These are phyloP conservation scores for Bassia scoparia DNA, from an alignment of 148 eudicot species.

Conservation along the genomic window DNA sequence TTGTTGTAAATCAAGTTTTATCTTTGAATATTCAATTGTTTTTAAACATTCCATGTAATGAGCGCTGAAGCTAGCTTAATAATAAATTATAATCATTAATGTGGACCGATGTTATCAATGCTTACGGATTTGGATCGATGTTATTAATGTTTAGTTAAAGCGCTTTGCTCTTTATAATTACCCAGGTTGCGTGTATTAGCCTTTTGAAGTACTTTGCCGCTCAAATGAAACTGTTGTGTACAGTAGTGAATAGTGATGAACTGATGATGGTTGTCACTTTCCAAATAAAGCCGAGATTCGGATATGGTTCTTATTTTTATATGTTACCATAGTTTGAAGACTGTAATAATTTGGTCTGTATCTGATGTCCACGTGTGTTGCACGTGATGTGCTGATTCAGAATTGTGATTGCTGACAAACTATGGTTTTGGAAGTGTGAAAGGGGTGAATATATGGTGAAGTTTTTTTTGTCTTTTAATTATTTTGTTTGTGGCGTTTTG, in stretches of 20 bases:
- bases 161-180: not conserved
- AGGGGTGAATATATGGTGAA: too few relatives aligned
- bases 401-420: not conserved
- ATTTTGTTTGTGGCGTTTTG: too few relatives aligned
- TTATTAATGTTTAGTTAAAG: not conserved
- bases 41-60: too few relatives aligned
- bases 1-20: too few relatives aligned
- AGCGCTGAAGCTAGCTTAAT: too few relatives aligned
- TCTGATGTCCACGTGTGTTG: conserved; percentile 11
- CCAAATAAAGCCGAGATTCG: conserved; percentile 7
- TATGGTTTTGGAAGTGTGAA: not conserved
- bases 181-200: too few relatives aligned
- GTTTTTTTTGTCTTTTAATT: not conserved
- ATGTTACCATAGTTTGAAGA: conserved; percentile 5
- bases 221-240: not conserved
- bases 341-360: not conserved
- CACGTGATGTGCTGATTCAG: conserved; percentile 14
- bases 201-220: conserved; percentile 6
- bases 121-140: too few relatives aligned
- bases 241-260: too few relatives aligned
- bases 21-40: too few relatives aligned
- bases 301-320: conserved; percentile 14
- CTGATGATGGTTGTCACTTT: conserved; percentile 17
- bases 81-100: too few relatives aligned
- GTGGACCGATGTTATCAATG: too few relatives aligned